Base-by-base conservation (phyloP, 192 early-diverging fungal species). In the Mortierella hygrophila region DNA sequence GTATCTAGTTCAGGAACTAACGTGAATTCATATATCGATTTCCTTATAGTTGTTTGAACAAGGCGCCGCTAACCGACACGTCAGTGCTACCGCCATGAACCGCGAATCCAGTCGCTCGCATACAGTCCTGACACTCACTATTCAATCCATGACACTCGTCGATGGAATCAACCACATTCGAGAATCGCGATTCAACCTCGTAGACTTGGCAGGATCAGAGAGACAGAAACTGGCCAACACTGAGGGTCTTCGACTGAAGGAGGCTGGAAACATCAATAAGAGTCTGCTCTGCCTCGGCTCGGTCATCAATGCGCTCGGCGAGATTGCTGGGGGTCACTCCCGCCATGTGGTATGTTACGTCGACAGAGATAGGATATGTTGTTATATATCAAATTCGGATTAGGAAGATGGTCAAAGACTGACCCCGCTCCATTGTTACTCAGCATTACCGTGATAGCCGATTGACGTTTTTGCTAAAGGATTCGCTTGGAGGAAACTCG, bases 241-340 rank as follows among this genome's bases (percentile, higher is more conserved):
- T 1, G 93, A 91, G 60, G 93, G 93, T 0, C 68, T 90, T 75
- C 90, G 95, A 4, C 80, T 97, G 42, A 94, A 94, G 71, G 96
- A 97, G 72, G 96, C 96, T 6, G 91, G 93, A 29, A 93, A 94
- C 78, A 97, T 97, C 87, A 97, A 97, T 89, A 95, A 93, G 87
- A 94, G 93, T 29, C 82, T 97, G 65, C 92, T 93, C 35, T 94
- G 93, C 3, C 88, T 97, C 10, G 95, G 95, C 18, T 95, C 95
- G 41, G 96, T 97, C 73, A 97, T 97, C 82, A 95, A 96, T 80
- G 95, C 96, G 15, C 90, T 97, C 23, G 93, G 92, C 32, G 94
- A 94, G 38, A 88, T 93, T 35, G 87, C 85, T 37, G 91, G 87
- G 68, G 93, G 93, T 46, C 92, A 90, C 55, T 88, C 88, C 16